phyloP scores from a whole-genome alignment of 768 basidiomycete species.

The Mycena metata region DNA sequence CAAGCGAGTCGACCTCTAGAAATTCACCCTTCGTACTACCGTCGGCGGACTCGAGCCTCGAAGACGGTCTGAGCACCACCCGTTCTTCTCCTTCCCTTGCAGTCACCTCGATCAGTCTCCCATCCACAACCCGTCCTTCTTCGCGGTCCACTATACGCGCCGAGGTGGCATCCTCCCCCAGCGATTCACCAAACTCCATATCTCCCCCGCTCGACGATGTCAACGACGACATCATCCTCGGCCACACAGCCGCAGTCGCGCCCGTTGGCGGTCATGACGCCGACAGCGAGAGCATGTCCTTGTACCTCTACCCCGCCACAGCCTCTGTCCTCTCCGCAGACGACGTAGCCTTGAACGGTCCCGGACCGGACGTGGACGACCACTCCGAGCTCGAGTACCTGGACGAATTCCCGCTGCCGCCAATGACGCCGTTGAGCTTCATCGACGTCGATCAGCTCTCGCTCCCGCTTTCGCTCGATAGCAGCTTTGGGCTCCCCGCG shows the following conservation, averaged over 20 bases:
- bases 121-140: constrained; percentile 10
- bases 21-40: neutral
- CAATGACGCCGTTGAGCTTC: neutral
- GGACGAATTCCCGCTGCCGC: constrained; percentile 10
- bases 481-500: neutral
- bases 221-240: constrained; percentile 9
- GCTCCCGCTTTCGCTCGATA: constrained; percentile 8
- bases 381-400: constrained; percentile 25
- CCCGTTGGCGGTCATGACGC: neutral
- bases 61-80: neutral
- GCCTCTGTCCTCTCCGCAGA: constrained; percentile 2
- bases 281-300: constrained; percentile 25
- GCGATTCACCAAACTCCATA: neutral
- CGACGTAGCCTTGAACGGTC: neutral
- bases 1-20: neutral
- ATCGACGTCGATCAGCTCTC: constrained; percentile 13
- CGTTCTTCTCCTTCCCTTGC: neutral
- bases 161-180: neutral
- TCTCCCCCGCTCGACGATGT: neutral
- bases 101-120: constrained; percentile 7
- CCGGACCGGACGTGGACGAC: neutral
- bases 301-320: neutral
- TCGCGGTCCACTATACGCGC: neutral
- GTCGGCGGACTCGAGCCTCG: constrained; percentile 1
- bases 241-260: neutral